Conservation (phyloP, 768 basidiomycete genomes). For the Panus rudis region DNA sequence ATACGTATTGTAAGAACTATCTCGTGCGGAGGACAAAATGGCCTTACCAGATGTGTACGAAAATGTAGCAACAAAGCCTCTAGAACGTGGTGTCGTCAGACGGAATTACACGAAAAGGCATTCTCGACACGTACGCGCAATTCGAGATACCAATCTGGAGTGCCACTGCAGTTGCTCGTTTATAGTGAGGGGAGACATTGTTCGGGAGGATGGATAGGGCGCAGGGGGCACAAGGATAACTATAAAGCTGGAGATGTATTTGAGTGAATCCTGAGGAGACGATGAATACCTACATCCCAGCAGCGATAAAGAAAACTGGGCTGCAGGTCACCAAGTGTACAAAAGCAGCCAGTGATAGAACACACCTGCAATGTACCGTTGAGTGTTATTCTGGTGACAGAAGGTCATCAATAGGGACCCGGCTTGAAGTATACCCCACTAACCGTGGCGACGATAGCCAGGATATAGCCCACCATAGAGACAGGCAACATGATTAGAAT, state of each 20-base stretch:
- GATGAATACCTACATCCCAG: constrained; percentile 32
- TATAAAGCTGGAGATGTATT: constrained; percentile 9
- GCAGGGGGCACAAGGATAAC: constrained; percentile 49
- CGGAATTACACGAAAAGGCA: too few relatives aligned
- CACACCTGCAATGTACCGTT: constrained; percentile 16
- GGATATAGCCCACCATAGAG: constrained; percentile 30
- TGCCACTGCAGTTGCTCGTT: constrained; percentile 48
- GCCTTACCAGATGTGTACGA: constrained; percentile 26
- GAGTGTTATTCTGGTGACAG: constrained; percentile 9
- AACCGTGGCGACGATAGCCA: constrained; percentile 15
- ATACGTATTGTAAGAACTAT: not conserved
- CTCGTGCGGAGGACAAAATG: not conserved
- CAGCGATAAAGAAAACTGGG: constrained; percentile 16
- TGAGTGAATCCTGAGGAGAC: not conserved
- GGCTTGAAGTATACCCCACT: not conserved
- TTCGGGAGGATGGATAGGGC: constrained; percentile 55
- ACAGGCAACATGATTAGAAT: constrained; percentile 49
- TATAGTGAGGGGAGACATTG: constrained; percentile 54
- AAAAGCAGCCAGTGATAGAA: not conserved
- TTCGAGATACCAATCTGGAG: constrained; percentile 49
- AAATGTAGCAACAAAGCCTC: constrained; percentile 55
- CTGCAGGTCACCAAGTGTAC: too few relatives aligned
- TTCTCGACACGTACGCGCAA: constrained; percentile 33
- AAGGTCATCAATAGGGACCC: not conserved
- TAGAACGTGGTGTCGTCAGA: constrained; percentile 14